Percentiles rank a stretch among this genome's conserved stretches.
These are phyloP conservation scores for Aurantiochytrium sp. DNA, from an alignment of 108 stramenopile species.

Conservation along the genomic window DNA sequence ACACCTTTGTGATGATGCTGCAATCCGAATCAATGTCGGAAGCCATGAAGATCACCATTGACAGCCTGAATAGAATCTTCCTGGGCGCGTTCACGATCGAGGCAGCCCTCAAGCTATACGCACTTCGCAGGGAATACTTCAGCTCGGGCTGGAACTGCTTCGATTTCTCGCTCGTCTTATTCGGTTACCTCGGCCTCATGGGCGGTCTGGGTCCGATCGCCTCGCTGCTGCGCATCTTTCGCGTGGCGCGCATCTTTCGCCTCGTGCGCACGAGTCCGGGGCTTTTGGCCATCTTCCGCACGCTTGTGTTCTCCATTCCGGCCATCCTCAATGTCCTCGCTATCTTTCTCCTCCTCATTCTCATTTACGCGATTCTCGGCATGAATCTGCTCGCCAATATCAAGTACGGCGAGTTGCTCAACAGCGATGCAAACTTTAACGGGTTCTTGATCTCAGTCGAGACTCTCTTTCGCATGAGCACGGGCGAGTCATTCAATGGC, in stretches of 20 bases:
- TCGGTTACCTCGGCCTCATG: conserved; percentile 38
- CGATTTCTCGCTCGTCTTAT: conserved; percentile 51
- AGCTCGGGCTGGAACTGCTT: conserved; percentile 53
- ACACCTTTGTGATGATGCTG: conserved; percentile 50
- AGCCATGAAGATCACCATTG: conserved; percentile 10
- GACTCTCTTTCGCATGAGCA: conserved; percentile 36
- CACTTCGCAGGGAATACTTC: conserved; percentile 47
- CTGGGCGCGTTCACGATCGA: conserved; percentile 49
- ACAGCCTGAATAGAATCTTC: conserved; percentile 42
- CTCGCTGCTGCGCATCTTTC: conserved; percentile 33
- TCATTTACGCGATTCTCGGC: conserved; percentile 45
- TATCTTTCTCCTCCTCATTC: conserved; percentile 38
- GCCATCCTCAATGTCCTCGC: conserved; percentile 39
- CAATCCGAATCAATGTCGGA: conserved; percentile 30
- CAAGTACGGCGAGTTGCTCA: conserved; percentile 33
- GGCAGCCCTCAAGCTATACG: conserved; percentile 46
- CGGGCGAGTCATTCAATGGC: conserved; percentile 45
- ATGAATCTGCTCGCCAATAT: conserved; percentile 40
- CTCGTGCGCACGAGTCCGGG: conserved; percentile 9
- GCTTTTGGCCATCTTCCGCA: conserved; percentile 19
- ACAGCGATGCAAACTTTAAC: conserved; percentile 33
- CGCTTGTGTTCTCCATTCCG: conserved; percentile 33
- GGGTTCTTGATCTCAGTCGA: conserved; percentile 31
- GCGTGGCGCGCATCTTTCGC: conserved; percentile 34
- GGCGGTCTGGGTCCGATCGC: not conserved